Base-by-base conservation (phyloP, 1,139 yeast genomes). In the Blastobotrys buckinghamii region DNA sequence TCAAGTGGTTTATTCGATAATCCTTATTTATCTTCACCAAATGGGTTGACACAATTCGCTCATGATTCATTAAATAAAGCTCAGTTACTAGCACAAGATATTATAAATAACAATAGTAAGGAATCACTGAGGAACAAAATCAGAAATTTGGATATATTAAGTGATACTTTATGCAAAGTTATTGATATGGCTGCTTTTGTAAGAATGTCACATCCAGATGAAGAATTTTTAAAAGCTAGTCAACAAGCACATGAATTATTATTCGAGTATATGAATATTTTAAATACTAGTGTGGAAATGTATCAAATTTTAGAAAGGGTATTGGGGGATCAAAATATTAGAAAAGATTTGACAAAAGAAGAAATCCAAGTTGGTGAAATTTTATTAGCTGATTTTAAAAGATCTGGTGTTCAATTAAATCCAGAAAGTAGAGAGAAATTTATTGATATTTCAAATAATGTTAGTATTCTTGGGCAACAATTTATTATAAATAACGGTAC, bases 151-250 rank as follows among this genome's bases (percentile, higher is more conserved):
- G 99, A 92, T 64, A 81, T 89, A 56, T 70, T 94, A 39, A 85
- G 96, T 59, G 98, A 92, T 64, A 77, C 85, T 19, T 68, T 92
- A 39, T 92, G 99, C 64, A 78, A 96, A 52, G 97, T 88, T 8
- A 90, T 92, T 40, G 99, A 92, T 65, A 78, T 90, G 49, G 94
- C 96, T 26, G 98, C 92, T 57, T 92, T 92, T 66, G 80, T 94
- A 26, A 73, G 98, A 47, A 90, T 89, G 44, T 81, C 84, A 1
- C 97, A 92, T 64, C 97, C 97, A 0, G 77, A 82, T 54, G 72
- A 72, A 45, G 69, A 73, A 38, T 88, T 87, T 76, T 75, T 84
- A 3, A 74, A 74, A 43, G 94, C 92, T 1, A 96, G 98, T 0
- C 96, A 92, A 60, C 76, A 78, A 47, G 84, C 95, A 29, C 97